phyloP scores from a whole-genome alignment of 2,329 filamentous ascomycete species.

The Talaromyces sp. region DNA sequence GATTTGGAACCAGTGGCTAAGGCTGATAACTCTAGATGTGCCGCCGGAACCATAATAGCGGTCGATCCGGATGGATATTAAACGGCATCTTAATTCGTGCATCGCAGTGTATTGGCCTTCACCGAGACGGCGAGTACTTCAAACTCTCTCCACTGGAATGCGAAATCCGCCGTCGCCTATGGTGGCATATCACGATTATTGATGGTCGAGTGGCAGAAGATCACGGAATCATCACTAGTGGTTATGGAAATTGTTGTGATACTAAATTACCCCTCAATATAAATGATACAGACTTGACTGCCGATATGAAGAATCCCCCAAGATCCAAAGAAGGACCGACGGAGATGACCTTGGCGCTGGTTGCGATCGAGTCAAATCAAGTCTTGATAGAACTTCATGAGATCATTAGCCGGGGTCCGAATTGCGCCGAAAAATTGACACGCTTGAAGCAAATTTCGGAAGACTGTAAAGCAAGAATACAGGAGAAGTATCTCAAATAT shows the following conservation, averaged over 20 bases:
- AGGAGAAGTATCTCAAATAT: not conserved
- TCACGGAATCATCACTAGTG: slow-evolving; percentile 51
- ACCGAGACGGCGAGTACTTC: slow-evolving; percentile 55
- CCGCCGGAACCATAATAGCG: slow-evolving; percentile 23
- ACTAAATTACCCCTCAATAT: not conserved
- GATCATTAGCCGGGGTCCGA: not conserved
- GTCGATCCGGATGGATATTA: slow-evolving; percentile 44
- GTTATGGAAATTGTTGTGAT: slow-evolving; percentile 48
- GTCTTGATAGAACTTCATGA: not conserved
- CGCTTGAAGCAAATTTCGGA: not conserved
- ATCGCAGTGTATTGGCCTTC: slow-evolving; percentile 54
- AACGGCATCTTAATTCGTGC: slow-evolving; percentile 53
- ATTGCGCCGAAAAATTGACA: not conserved
- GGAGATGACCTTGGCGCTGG: not conserved
- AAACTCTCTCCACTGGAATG: slow-evolving; percentile 55
- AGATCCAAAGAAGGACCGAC: not conserved
- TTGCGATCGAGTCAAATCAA: not conserved
- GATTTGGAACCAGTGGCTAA: not conserved
- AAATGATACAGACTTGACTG: slow-evolving; percentile 5
- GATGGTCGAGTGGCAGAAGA: slow-evolving; percentile 55
- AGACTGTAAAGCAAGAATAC: not conserved
- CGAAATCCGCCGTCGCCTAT: slow-evolving; percentile 57
- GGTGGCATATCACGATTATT: slow-evolving; percentile 51
- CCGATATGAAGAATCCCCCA: slow-evolving; percentile 14
- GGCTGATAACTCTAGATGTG: slow-evolving; percentile 19